Conservation (phyloP, 1,284 basidiomycete species). For the Cutaneotrichosporon mucoides region DNA sequence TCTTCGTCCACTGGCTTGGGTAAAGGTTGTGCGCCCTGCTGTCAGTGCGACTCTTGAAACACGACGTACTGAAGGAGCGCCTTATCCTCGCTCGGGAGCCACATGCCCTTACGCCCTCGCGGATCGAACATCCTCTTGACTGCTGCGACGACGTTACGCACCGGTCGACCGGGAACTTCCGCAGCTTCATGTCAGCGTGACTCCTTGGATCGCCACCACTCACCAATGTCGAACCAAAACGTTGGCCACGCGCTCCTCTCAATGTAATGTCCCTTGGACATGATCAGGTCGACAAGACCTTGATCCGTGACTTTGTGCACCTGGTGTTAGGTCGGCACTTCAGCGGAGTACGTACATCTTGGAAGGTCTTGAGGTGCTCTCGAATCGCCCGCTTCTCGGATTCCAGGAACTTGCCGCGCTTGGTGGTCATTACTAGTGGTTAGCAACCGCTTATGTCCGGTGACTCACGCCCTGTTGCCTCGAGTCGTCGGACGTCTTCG, state of each 20-base stretch:
- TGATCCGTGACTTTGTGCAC: slow-evolving; percentile 16
- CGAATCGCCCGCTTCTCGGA: slow-evolving; percentile 29
- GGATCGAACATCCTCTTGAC: slow-evolving; percentile 40
- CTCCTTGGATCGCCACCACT: no score
- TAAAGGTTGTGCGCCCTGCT: slow-evolving; percentile 29
- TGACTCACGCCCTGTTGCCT: slow-evolving; percentile 22
- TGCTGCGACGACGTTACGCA: slow-evolving; percentile 34
- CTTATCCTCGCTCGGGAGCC: slow-evolving; percentile 36
- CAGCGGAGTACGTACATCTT: neutral
- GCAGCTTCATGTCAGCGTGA: no score
- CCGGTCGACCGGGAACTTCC: slow-evolving; percentile 35
- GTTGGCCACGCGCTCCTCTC: slow-evolving; percentile 22
- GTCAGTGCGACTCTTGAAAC: neutral
- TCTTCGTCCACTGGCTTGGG: slow-evolving; percentile 38
- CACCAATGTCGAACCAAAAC: slow-evolving; percentile 38
- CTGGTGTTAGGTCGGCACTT: neutral
- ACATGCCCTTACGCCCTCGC: slow-evolving; percentile 35
- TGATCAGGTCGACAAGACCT: slow-evolving; percentile 30
- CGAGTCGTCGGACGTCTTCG: slow-evolving; percentile 29
- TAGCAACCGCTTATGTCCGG: neutral
- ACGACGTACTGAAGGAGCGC: slow-evolving; percentile 29
- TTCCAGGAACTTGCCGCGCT: slow-evolving; percentile 33
- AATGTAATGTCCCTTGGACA: slow-evolving; percentile 24
- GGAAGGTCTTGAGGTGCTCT: slow-evolving; percentile 26
- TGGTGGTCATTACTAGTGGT: slow-evolving; percentile 29